Evolutionary conservation across 176 grass and related monocot species (phyloP).

Genomic region (Metroxylon sagu): DNA sequence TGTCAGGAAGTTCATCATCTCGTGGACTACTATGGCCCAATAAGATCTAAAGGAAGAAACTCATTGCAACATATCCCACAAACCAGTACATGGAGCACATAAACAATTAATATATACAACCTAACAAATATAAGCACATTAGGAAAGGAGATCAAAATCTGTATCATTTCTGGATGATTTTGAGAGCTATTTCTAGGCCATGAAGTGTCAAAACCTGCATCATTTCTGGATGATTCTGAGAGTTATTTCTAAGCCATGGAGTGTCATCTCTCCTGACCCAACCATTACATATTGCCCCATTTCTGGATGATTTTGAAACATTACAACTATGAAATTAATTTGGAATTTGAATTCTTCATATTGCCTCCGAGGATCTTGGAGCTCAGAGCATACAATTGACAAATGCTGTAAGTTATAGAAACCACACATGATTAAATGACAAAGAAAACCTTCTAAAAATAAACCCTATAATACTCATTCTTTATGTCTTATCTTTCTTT

Average conservation of each 20-base stretch:
- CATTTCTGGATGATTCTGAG: constrained; percentile 92
- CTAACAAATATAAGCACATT: too few relatives aligned
- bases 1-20: constrained; percentile 59
- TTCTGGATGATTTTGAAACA: constrained; percentile 62
- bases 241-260: constrained; percentile 95
- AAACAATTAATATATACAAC: too few relatives aligned
- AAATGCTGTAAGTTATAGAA: too few relatives aligned
- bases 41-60: too few relatives aligned
- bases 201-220: constrained; percentile 93
- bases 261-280: constrained; percentile 99
- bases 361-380: constrained; percentile 39
- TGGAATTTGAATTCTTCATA: constrained; percentile 98
- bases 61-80: too few relatives aligned
- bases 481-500: too few relatives aligned
- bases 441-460: too few relatives aligned
- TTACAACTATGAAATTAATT: constrained; percentile 90
- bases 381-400: too few relatives aligned
- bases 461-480: too few relatives aligned
- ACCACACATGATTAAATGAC: too few relatives aligned
- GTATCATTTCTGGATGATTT: constrained; percentile 97
- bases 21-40: constrained; percentile 83
- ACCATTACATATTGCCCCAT: constrained; percentile 21
- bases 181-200: constrained; percentile 95
- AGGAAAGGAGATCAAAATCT: constrained; percentile 39
- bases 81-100: too few relatives aligned